phyloP scores from a whole-genome alignment of 148 eudicot species.

The Diospyros kaki region DNA sequence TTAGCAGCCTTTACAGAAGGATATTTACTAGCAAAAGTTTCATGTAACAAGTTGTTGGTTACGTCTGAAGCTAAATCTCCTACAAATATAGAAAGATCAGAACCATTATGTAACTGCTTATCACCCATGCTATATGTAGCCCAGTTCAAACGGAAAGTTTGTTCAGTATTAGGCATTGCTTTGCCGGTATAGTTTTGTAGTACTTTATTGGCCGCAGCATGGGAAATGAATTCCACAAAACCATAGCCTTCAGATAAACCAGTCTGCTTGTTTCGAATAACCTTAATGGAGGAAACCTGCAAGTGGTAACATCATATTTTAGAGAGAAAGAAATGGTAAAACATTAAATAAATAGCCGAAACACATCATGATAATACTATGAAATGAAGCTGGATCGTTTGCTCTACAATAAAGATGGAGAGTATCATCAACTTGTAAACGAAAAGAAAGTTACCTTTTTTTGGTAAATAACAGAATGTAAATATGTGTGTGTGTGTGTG shows the following conservation, averaged over 20 bases:
- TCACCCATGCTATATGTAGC: slow-evolving; percentile 92
- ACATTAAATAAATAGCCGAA: background rate
- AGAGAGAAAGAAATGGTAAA: slow-evolving; percentile 2
- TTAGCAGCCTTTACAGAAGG: slow-evolving; percentile 96
- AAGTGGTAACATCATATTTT: slow-evolving; percentile 4
- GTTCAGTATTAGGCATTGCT: slow-evolving; percentile 79
- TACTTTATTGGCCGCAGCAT: slow-evolving; percentile 73
- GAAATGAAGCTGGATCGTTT: background rate
- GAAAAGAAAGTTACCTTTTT: background rate
- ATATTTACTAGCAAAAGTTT: slow-evolving; percentile 73
- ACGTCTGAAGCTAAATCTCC: slow-evolving; percentile 99
- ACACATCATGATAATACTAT: background rate
- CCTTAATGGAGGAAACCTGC: slow-evolving; percentile 69
- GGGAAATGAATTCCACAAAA: slow-evolving; percentile 76
- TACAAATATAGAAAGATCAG: slow-evolving; percentile 94
- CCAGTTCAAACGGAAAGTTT: slow-evolving; percentile 89
- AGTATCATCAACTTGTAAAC: background rate
- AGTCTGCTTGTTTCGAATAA: slow-evolving; percentile 91
- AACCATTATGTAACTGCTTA: slow-evolving; percentile 74
- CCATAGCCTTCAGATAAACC: slow-evolving; percentile 90
- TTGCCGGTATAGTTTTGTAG: slow-evolving; percentile 51
- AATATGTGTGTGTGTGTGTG: too few relatives aligned
- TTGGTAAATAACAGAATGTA: too few relatives aligned
- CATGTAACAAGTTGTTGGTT: slow-evolving; percentile 70
- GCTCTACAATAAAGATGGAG: background rate